phyloP scores from a whole-genome alignment of 2,329 filamentous ascomycete species.

The Diplodia sapinea region DNA sequence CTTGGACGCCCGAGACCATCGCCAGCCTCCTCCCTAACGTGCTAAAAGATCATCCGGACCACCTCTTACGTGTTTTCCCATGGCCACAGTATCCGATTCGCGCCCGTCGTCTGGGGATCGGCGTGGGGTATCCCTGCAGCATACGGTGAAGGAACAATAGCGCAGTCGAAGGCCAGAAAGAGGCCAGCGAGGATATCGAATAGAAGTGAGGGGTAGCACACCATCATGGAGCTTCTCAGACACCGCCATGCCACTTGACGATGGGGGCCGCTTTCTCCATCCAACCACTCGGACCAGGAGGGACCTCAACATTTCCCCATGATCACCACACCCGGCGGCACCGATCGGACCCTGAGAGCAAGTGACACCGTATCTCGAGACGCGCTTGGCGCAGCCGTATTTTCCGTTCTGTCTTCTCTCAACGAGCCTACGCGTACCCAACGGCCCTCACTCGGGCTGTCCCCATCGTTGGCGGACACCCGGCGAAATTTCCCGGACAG shows the following conservation, averaged over 20 bases:
- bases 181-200: constrained; percentile 10
- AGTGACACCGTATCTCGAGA: constrained; percentile 2
- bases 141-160: constrained; percentile 13
- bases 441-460: background rate
- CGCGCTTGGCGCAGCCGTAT: background rate
- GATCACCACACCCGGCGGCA: constrained; percentile 1
- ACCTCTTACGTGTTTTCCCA: constrained; percentile 16
- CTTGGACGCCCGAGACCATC: constrained; percentile 2
- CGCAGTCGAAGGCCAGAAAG: background rate
- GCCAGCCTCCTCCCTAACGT: constrained; percentile 6
- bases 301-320: constrained; percentile 7
- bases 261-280: background rate
- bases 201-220: constrained; percentile 16
- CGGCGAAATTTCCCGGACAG: background rate
- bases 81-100: constrained; percentile 1
- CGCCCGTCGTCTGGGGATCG: constrained; percentile 18
- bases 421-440: background rate
- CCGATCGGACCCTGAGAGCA: background rate
- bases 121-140: constrained; percentile 21
- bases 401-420: background rate
- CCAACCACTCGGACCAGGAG: background rate
- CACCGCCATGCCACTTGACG: constrained; percentile 13
- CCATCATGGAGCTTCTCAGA: constrained; percentile 2
- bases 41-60: background rate
- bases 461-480: background rate